phyloP scores from a whole-genome alignment of 192 early-diverging fungal species.

The Entomortierella lignicola region DNA sequence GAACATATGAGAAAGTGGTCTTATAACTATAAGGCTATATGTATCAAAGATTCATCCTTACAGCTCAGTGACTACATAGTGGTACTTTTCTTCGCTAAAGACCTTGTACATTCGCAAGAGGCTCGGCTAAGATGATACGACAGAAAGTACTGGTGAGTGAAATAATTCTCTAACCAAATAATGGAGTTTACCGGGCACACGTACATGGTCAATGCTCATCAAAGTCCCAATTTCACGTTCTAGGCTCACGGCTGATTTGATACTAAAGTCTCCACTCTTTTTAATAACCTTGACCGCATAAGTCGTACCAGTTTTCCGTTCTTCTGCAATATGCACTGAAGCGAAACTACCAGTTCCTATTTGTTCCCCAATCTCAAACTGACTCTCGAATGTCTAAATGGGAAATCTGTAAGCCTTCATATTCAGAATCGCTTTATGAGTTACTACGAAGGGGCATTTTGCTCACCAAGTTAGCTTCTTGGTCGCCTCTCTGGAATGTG shows the following conservation, averaged over 20 bases:
- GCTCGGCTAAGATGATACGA: background rate
- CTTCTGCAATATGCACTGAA: conserved; percentile 65
- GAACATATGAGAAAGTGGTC: background rate
- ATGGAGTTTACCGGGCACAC: too few relatives aligned
- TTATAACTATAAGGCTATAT: background rate
- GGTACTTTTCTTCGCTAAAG: conserved; percentile 14
- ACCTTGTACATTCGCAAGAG: conserved; percentile 35
- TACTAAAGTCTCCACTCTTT: conserved; percentile 73
- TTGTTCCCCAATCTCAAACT: conserved; percentile 29
- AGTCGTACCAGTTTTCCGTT: conserved; percentile 58
- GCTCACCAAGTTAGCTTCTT: conserved; percentile 1
- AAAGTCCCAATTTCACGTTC: conserved; percentile 77
- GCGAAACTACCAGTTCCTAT: conserved; percentile 68
- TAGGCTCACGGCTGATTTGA: conserved; percentile 69
- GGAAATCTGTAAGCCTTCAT: too few relatives aligned
- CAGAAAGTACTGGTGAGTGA: background rate
- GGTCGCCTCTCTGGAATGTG: background rate
- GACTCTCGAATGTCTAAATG: conserved; percentile 49
- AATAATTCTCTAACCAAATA: background rate
- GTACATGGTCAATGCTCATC: conserved; percentile 71
- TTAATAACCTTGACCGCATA: conserved; percentile 82
- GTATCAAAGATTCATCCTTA: conserved; percentile 9
- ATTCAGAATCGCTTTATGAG: background rate
- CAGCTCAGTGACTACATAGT: conserved; percentile 48
- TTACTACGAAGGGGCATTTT: too few relatives aligned